Percentiles rank a stretch among this genome's conserved stretches.
phyloP scores from a whole-genome alignment of 768 basidiomycete genomes.

The Gelatoporia subvermispora region DNA sequence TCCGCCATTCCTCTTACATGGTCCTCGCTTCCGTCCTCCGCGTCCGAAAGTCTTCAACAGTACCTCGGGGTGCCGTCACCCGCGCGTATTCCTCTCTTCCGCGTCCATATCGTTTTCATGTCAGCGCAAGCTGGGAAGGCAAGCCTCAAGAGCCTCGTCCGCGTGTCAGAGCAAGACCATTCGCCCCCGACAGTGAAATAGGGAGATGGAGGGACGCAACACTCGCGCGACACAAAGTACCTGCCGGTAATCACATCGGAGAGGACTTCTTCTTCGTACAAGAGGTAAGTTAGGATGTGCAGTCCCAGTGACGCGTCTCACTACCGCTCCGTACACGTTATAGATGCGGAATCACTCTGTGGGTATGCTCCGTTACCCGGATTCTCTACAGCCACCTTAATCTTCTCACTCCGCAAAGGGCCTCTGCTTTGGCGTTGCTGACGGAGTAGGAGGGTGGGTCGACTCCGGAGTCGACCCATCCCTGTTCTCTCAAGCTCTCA shows the following conservation, averaged over 20 bases:
- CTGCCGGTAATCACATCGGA: constrained; percentile 40
- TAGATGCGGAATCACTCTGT: constrained; percentile 81
- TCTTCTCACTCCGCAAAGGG: constrained; percentile 41
- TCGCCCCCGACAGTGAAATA: constrained; percentile 52
- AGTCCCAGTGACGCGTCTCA: background rate
- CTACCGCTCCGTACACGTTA: constrained; percentile 5
- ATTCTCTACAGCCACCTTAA: background rate
- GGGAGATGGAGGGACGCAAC: constrained; percentile 67
- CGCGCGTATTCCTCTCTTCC: constrained; percentile 23
- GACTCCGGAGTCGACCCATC: constrained; percentile 81
- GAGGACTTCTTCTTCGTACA: constrained; percentile 67
- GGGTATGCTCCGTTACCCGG: constrained; percentile 29
- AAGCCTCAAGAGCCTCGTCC: constrained; percentile 47
- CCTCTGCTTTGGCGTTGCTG: constrained; percentile 78
- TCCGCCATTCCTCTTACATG: too few species aligned
- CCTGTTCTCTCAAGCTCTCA: constrained; percentile 85
- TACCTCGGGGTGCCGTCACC: background rate
- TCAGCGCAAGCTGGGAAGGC: constrained; percentile 74
- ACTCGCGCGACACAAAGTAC: constrained; percentile 34
- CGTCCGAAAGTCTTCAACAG: too few species aligned
- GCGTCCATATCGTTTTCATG: constrained; percentile 65
- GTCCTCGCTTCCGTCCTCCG: too few species aligned
- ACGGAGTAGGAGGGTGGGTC: constrained; percentile 93
- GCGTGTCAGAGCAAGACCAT: constrained; percentile 38
- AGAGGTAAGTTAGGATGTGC: constrained; percentile 43